phyloP scores from a whole-genome alignment of 2,329 filamentous ascomycete species.

The Colletotrichum liaoningense region DNA sequence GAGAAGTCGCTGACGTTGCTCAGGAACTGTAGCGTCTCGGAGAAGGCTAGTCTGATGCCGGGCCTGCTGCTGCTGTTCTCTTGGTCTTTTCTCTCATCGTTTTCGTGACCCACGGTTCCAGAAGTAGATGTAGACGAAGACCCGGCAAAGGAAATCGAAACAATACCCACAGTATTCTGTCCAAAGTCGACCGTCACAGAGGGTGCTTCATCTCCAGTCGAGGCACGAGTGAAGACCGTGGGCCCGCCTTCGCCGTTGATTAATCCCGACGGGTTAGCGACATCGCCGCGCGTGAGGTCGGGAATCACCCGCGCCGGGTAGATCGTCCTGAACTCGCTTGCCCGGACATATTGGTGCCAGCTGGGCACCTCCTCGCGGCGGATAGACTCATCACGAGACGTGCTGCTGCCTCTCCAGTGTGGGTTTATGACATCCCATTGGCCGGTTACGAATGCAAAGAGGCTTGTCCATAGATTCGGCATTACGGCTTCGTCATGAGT shows the following conservation, averaged over 20 bases:
- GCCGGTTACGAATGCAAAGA: constrained; percentile 13
- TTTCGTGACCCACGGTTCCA: neutral
- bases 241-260: constrained; percentile 39
- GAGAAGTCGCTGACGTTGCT: constrained; percentile 59
- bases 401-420: neutral
- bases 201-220: constrained; percentile 41
- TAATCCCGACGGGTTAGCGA: constrained; percentile 51
- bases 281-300: constrained; percentile 48
- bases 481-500: neutral
- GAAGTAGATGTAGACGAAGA: constrained; percentile 43
- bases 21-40: constrained; percentile 59
- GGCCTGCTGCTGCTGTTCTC: constrained; percentile 41
- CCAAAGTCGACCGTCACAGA: constrained; percentile 62
- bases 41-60: constrained; percentile 60
- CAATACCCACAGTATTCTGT: constrained; percentile 56
- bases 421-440: constrained; percentile 7
- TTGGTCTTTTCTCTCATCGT: neutral
- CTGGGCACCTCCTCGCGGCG: constrained; percentile 31
- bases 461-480: neutral
- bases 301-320: constrained; percentile 46
- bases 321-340: constrained; percentile 47
- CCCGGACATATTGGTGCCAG: constrained; percentile 55
- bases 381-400: neutral
- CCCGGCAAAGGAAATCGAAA: constrained; percentile 55
- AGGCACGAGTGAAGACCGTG: constrained; percentile 46